Base-by-base conservation (phyloP, 352 stramenopile genomes). In the Phytophthora pseudosyringae region DNA sequence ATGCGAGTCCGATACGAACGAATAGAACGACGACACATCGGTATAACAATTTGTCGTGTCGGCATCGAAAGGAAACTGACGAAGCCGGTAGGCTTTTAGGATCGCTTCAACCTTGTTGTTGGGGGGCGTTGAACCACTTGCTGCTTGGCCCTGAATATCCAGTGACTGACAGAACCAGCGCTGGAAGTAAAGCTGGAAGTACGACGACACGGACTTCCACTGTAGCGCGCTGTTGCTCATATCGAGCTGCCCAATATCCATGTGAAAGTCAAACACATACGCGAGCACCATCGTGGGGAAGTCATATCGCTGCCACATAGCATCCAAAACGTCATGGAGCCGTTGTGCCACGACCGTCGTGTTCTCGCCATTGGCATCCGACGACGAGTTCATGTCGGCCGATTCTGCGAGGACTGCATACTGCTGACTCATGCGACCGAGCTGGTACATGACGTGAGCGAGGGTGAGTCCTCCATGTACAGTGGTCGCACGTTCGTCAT, bases 1-100 rank as follows among this genome's bases (percentile, higher is more conserved):
- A 38, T 93, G 76, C 6, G 86, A 91, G 49, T 93, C 83, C 7
- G 86, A 89, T 7, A 95, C 75, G 45, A 92, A 91, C 53, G 84
- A 91, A 64, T 95, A 95, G 59, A 95, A 95, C 6, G 84, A 93
- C 39, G 81, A 90, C 39, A 93, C 82, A 50, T 95, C 84, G 0
- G 80, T 67, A 59, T 94, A 93, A 54, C 90, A 84, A 58, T 69
- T 85, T 18, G 84, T 91, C 13, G 82, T 92, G 29, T 84, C 77
- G 1, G 64, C 51, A 55, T 93, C 84, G 21, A 95, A 93, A 12
- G 86, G 84, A 43, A 91, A 93, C 39, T 90, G 78, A 9, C 78
- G 81, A 39, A 81, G 59, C 43, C 89, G 84, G 57, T 89, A 89
- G 15, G 81, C 73, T 35, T 76, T 75, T 4, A 95, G 59, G 33